A percentile compares a stretch with the other conserved stretches of the same genome.
Evolutionary conservation across 257 asterid genomes (phyloP).

Genomic region (Cinchona pubescens): DNA sequence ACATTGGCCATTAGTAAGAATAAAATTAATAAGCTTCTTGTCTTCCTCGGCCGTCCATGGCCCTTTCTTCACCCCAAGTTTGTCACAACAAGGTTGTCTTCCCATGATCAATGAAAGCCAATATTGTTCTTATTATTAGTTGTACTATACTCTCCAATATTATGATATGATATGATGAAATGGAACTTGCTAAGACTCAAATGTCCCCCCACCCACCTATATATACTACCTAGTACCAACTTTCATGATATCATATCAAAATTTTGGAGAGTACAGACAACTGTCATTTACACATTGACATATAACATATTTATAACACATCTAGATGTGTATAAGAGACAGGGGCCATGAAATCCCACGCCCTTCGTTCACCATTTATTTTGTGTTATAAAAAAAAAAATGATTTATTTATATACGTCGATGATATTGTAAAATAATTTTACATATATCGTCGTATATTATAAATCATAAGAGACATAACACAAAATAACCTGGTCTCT

Average conservation of each 20-base stretch:
- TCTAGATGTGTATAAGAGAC: too few species aligned
- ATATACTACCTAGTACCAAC: slow-evolving; percentile 38
- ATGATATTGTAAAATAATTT: not conserved
- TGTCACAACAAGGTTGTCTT: slow-evolving; percentile 96
- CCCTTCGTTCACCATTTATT: too few species aligned
- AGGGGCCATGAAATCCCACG: too few species aligned
- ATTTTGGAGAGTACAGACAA: too few species aligned
- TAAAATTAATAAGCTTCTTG: slow-evolving; percentile 74
- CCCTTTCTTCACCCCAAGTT: slow-evolving; percentile 92
- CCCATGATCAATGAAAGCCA: slow-evolving; percentile 48
- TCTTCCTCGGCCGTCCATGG: slow-evolving; percentile 99
- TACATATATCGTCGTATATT: too few species aligned
- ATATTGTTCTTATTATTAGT: not conserved
- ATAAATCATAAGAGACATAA: too few species aligned
- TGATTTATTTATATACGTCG: too few species aligned
- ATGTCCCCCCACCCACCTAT: slow-evolving; percentile 71
- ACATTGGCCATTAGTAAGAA: slow-evolving; percentile 87
- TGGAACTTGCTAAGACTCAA: slow-evolving; percentile 18
- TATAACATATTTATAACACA: too few species aligned
- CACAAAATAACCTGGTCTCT: too few species aligned
- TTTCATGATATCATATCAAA: too few species aligned
- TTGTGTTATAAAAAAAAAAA: too few species aligned
- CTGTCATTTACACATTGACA: too few species aligned
- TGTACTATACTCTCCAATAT: not conserved
- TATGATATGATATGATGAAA: not conserved